These are phyloP conservation scores for Clonostachys rhizophaga DNA, from an alignment of 2,329 filamentous ascomycete species.

Conservation along the genomic window DNA sequence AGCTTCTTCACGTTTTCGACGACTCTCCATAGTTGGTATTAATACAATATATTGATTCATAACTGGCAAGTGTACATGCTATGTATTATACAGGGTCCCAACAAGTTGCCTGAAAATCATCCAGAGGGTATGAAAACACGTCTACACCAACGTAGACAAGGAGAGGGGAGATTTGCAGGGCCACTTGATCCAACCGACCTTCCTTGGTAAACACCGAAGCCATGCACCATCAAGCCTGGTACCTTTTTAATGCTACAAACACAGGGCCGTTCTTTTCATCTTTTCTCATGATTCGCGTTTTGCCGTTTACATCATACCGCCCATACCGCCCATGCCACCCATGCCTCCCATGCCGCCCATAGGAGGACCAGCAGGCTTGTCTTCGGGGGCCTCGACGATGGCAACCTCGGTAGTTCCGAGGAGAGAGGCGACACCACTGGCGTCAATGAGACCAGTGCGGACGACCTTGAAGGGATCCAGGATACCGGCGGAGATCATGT, in stretches of 20 bases:
- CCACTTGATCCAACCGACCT: conserved; percentile 1
- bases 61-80: background rate
- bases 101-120: conserved; percentile 1
- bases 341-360: conserved; percentile 70
- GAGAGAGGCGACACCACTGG: conserved; percentile 91
- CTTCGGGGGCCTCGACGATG: conserved; percentile 92
- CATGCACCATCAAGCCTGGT: conserved; percentile 36
- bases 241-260: background rate
- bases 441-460: conserved; percentile 90
- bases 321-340: conserved; percentile 57
- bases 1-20: no score
- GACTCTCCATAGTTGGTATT: no score
- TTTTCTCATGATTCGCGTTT: background rate
- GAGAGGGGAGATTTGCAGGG: conserved; percentile 4
- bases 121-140: conserved; percentile 3
- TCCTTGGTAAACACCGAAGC: conserved; percentile 38
- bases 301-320: conserved; percentile 52
- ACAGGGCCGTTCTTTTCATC: no score
- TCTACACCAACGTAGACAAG: background rate
- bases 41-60: no score
- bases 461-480: conserved; percentile 99
- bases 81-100: conserved; percentile 2
- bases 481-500: conserved; percentile 97
- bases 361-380: conserved; percentile 65
- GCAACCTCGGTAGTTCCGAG: conserved; percentile 98